A percentile compares a stretch with the other conserved stretches of the same genome.
These are phyloP conservation scores for Curvularia verruculosa DNA, from an alignment of 2,329 filamentous ascomycete genomes.

Conservation along the genomic window DNA sequence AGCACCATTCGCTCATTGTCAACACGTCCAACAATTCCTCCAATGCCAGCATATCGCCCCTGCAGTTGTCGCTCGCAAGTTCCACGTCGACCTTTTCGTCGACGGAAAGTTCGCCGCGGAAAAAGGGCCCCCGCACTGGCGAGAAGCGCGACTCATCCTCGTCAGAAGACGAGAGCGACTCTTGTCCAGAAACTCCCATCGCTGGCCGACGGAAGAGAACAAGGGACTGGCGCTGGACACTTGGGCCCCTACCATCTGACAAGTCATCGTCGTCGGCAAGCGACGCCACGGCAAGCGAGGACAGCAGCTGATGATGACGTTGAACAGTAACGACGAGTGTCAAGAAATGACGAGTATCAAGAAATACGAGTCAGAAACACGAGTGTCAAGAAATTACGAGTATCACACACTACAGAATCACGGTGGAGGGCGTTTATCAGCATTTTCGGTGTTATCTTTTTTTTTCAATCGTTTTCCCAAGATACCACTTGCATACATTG, in stretches of 20 bases:
- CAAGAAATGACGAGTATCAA: conserved; percentile 4
- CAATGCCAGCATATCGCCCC: conserved; percentile 23
- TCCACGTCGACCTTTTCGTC: conserved; percentile 26
- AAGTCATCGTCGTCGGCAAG: conserved; percentile 33
- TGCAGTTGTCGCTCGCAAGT: conserved; percentile 15
- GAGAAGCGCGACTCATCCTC: conserved; percentile 54
- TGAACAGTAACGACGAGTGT: neutral
- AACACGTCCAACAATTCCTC: conserved; percentile 18
- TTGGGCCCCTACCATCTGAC: conserved; percentile 53
- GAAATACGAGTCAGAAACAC: too few species aligned
- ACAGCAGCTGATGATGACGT: conserved; percentile 31
- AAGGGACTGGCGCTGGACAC: conserved; percentile 64
- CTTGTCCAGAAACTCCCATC: conserved; percentile 59
- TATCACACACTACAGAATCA: neutral
- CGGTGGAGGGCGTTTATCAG: conserved; percentile 8
- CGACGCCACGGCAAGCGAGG: conserved; percentile 33
- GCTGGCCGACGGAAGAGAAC: conserved; percentile 60
- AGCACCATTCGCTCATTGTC: conserved; percentile 22
- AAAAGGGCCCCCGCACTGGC: conserved; percentile 38
- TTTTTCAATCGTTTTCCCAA: conserved; percentile 1
- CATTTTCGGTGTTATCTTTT: conserved; percentile 16
- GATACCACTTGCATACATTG: conserved; percentile 20
- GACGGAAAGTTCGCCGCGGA: conserved; percentile 32
- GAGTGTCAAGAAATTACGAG: conserved; percentile 1
- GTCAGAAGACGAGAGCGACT: conserved; percentile 57